Conservation (phyloP, 1,284 basidiomycete genomes). For the Marasmius oreades region DNA sequence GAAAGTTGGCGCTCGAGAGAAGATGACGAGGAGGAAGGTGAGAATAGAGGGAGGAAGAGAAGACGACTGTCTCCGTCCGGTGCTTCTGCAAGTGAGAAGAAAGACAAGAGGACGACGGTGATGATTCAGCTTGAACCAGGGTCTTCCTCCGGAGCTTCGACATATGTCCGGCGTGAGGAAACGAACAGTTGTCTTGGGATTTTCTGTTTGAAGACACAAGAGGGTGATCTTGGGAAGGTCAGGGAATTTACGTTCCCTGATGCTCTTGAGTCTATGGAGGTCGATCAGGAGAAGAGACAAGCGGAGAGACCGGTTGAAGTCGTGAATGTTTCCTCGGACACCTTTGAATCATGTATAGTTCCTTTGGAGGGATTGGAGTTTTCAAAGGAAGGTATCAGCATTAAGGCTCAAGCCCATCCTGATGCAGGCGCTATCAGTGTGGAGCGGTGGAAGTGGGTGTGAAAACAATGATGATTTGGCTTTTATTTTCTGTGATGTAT, state of each 20-base stretch:
- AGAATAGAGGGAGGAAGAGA: background rate
- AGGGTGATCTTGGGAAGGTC: background rate
- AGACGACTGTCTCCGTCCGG: background rate
- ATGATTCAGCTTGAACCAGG: background rate
- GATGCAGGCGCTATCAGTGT: background rate
- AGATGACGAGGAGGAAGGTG: background rate
- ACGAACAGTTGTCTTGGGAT: background rate
- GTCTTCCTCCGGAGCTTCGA: background rate
- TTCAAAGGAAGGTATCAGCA: constrained; percentile 1
- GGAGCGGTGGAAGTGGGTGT: background rate
- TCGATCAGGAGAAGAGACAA: background rate
- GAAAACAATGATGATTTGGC: background rate
- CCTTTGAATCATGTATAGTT: background rate
- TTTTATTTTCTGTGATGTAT: background rate
- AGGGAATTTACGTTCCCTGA: background rate
- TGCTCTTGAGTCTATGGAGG: background rate
- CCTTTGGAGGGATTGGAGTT: background rate
- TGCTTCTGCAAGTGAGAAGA: background rate
- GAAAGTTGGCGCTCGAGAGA: constrained; percentile 31
- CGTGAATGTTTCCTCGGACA: background rate
- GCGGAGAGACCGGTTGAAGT: background rate
- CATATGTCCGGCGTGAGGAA: background rate
- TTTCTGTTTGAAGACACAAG: background rate
- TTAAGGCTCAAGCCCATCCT: background rate
- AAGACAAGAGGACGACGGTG: background rate